phyloP scores from a whole-genome alignment of 106 monocot genomes.

The Phalaenopsis aphrodite region DNA sequence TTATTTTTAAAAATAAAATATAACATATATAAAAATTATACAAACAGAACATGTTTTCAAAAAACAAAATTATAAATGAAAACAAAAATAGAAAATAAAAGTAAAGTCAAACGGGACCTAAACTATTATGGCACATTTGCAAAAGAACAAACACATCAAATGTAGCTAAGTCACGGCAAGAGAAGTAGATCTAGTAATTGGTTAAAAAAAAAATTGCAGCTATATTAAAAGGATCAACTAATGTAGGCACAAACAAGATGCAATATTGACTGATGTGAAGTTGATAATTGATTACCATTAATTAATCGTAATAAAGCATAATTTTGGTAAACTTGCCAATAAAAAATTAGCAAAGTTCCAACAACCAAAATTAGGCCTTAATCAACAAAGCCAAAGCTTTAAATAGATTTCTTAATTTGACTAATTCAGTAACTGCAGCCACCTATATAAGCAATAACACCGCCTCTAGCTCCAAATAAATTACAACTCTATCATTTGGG shows the following conservation, averaged over 20 bases:
- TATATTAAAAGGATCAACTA: not conserved
- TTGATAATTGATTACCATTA: not conserved
- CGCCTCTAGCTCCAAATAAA: too few relatives aligned
- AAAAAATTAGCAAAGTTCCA: not conserved
- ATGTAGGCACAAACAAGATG: not conserved
- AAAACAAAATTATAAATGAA: too few relatives aligned
- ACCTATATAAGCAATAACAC: too few relatives aligned
- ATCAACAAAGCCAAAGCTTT: not conserved
- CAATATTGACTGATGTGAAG: not conserved
- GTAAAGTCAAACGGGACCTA: not conserved
- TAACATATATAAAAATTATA: too few relatives aligned
- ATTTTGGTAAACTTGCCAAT: not conserved
- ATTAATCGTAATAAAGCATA: not conserved
- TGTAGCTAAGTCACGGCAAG: not conserved
- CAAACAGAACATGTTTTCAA: too few relatives aligned
- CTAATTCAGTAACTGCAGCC: too few relatives aligned
- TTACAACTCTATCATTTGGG: too few relatives aligned
- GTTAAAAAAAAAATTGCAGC: not conserved
- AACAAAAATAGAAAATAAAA: too few relatives aligned
- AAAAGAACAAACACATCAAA: not conserved
- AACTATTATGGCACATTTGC: not conserved
- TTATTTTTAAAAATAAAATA: too few relatives aligned
- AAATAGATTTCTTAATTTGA: too few relatives aligned
- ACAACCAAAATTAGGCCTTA: not conserved
- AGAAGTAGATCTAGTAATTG: not conserved